Conservation (phyloP, 1,284 basidiomycete species). For the Apiotrichum porosum region DNA sequence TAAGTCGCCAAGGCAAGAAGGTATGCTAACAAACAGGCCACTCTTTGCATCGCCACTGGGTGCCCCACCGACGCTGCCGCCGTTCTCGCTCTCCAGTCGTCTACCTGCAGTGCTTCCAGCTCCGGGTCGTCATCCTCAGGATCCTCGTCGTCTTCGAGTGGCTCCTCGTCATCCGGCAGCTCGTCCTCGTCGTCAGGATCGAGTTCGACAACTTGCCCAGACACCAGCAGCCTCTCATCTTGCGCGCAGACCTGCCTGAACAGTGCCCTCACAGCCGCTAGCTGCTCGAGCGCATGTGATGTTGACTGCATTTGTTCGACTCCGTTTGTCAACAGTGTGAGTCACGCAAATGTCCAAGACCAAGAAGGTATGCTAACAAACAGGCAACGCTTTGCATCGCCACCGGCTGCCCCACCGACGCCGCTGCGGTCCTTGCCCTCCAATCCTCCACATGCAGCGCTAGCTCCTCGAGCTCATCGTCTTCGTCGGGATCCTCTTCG, state of each 20-base stretch:
- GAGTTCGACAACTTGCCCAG: not conserved
- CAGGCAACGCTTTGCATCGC: not conserved
- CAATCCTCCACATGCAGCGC: not conserved
- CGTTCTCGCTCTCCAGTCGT: not conserved
- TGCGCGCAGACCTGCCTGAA: not conserved
- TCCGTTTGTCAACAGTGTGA: not conserved
- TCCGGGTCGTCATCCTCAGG: no score
- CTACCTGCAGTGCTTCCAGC: not conserved
- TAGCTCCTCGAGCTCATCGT: not conserved
- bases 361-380: no score
- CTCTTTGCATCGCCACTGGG: not conserved
- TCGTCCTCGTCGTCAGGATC: no score
- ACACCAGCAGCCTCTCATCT: not conserved
- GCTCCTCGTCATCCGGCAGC: no score
- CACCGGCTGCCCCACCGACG: not conserved
- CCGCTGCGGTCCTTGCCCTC: constrained; percentile 1
- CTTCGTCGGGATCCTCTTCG: no score
- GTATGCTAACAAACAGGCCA: no score
- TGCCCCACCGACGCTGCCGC: not conserved
- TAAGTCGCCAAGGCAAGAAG: no score
- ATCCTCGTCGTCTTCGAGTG: no score
- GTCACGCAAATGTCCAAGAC: no score
- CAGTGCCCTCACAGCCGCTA: not conserved
- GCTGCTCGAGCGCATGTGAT: constrained; percentile 2
- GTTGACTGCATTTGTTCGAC: constrained; percentile 1